Evolutionary conservation across 2,329 filamentous ascomycete genomes (phyloP), one percentile per base, ranked within the genome.

Genomic region (Microdochium nivale): DNA sequence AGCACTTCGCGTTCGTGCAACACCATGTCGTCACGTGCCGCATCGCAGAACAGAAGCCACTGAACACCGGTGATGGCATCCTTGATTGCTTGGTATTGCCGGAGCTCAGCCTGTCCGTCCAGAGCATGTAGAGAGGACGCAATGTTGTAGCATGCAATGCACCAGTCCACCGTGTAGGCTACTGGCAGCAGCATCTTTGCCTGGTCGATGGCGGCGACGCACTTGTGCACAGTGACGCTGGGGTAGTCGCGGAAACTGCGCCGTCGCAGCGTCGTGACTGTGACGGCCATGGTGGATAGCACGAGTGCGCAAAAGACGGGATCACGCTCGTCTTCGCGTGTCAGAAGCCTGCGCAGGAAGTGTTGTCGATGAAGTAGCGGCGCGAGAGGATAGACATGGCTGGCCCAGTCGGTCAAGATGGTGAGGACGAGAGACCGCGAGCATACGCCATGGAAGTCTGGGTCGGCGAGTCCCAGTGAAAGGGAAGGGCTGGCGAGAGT

Each of bases 11-110:
- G 40, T 7, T 44, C 40, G 13, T 44, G 40, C 19, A 44, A 7
- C 7, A 19, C n/a, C 40, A 44, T 44, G 60, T 59, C 0, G 65
- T 57, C 19, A 65, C 62, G 19, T 53, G 57, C 33, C 30, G 48
- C 51, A 65, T 59, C 25, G 30, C 43, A 49, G 21, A 32, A 51
- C 2, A 52, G 43, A 7, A 54, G 43, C 4, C 43, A 53, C 25
- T 48, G 25, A 2, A 50, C 48, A 5, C 53, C 51, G 7, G 46
- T 27, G 48, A 49, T 50, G 21, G 51, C 37, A 8, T 54, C 49
- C 43, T 48, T 53, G 8, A 58, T 30, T 21, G 43, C 35, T 2
- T 52, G 51, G 23, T 54, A 58, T 7, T 46, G 43, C 25, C 43
- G 48, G 5, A 24, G 52, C 43, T 58, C 52, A 3, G 50, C 51